Percentiles rank a stretch among this genome's conserved stretches.
phyloP scores from a whole-genome alignment of 306 rosid species.

The Casuarina glauca region DNA sequence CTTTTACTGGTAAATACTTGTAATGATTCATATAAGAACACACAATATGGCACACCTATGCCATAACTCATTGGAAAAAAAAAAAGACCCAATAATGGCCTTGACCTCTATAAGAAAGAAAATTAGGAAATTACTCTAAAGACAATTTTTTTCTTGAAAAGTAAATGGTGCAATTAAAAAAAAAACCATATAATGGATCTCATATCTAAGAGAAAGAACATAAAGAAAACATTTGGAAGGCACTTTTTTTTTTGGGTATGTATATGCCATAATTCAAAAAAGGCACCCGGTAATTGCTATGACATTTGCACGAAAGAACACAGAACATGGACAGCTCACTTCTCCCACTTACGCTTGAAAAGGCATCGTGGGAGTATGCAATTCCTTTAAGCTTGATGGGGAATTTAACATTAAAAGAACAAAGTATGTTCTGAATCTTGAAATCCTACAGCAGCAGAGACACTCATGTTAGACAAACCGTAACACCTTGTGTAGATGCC shows the following conservation, averaged over 20 bases:
- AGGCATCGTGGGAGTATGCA: slow-evolving; percentile 85
- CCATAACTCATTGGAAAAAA: too few species aligned
- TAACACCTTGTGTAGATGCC: not conserved
- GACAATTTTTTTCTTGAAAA: not conserved
- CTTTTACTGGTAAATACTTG: not conserved
- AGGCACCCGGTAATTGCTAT: too few species aligned
- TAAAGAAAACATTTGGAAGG: too few species aligned
- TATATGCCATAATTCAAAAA: too few species aligned
- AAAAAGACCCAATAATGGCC: too few species aligned
- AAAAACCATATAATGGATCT: not conserved
- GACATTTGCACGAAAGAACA: too few species aligned
- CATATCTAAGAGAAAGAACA: not conserved
- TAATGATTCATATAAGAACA: not conserved
- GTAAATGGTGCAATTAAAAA: not conserved
- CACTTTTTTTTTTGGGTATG: too few species aligned
- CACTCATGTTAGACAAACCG: not conserved
- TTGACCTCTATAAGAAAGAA: too few species aligned
- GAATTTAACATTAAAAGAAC: slow-evolving; percentile 89
- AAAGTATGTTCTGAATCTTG: slow-evolving; percentile 92
- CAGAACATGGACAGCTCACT: not conserved
- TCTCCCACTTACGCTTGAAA: slow-evolving; percentile 71
- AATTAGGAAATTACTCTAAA: too few species aligned
- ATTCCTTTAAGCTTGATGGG: slow-evolving; percentile 93
- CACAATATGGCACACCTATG: not conserved
- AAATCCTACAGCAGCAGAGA: slow-evolving; percentile 50